phyloP scores from a whole-genome alignment of 257 asterid species.

The Salvia hispanica region DNA sequence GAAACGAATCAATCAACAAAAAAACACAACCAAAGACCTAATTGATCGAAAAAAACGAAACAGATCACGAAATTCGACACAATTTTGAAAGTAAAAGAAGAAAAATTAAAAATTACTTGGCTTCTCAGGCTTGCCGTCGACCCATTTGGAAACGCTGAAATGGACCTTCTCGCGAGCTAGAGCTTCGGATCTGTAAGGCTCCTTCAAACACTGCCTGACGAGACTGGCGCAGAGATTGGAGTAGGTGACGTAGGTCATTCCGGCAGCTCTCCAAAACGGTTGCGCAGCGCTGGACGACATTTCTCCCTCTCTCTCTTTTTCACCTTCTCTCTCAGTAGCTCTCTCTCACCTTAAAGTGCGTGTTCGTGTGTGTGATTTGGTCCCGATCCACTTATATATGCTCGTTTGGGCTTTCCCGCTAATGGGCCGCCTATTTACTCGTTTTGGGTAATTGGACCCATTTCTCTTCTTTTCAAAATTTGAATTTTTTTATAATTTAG shows the following conservation, averaged over 20 bases:
- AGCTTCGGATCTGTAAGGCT: constrained; percentile 73
- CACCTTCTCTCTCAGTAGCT: background rate
- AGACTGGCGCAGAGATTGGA: constrained; percentile 78
- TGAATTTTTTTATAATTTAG: no score
- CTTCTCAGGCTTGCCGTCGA: constrained; percentile 72
- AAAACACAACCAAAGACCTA: background rate
- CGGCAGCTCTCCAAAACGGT: constrained; percentile 91
- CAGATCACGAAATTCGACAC: constrained; percentile 8
- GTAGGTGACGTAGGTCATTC: constrained; percentile 90
- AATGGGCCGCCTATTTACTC: constrained; percentile 19
- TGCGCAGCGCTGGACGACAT: constrained; percentile 70
- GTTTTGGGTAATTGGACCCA: no score
- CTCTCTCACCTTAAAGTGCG: constrained; percentile 32
- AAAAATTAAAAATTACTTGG: constrained; percentile 48
- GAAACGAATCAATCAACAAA: constrained; percentile 13
- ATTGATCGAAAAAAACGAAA: background rate
- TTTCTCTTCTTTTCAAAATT: no score
- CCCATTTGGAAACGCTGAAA: constrained; percentile 71
- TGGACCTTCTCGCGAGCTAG: constrained; percentile 87
- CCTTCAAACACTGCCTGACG: constrained; percentile 90
- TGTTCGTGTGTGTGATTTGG: background rate
- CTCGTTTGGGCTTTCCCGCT: constrained; percentile 11
- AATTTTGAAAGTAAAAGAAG: background rate
- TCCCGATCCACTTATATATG: constrained; percentile 10
- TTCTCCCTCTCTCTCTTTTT: constrained; percentile 10